A percentile compares a stretch with the other conserved stretches of the same genome.
Conservation (phyloP, 306 rosid species). For the Acacia acuminata region DNA sequence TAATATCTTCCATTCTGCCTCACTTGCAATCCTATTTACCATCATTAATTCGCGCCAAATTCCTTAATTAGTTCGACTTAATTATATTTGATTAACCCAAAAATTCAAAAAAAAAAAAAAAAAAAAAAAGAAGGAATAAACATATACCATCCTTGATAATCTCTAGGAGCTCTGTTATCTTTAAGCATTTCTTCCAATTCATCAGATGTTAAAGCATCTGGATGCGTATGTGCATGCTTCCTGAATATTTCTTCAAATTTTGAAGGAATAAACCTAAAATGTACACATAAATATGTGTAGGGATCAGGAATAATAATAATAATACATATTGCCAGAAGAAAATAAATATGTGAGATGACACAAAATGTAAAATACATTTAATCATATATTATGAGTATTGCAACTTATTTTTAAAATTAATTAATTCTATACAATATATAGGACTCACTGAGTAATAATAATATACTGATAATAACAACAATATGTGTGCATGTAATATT, state of each 20-base stretch:
- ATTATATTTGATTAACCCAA: background rate
- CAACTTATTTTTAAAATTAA: background rate
- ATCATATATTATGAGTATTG: background rate
- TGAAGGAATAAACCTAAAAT: conserved; percentile 47
- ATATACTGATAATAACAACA: background rate
- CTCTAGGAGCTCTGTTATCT: conserved; percentile 59
- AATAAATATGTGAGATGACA: no score
- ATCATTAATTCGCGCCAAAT: background rate
- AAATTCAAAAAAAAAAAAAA: background rate
- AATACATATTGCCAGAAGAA: no score
- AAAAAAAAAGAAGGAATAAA: background rate
- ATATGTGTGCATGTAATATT: no score
- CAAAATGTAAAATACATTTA: no score
- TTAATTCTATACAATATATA: background rate
- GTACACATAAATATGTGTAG: background rate
- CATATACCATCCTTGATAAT: conserved; percentile 59
- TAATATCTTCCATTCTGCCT: conserved; percentile 66
- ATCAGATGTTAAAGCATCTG: conserved; percentile 62
- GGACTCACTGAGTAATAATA: background rate
- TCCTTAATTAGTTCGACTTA: background rate
- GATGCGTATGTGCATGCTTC: conserved; percentile 51
- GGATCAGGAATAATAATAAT: background rate
- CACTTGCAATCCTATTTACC: conserved; percentile 49
- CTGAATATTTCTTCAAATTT: conserved; percentile 4
- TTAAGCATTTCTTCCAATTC: conserved; percentile 56